Conservation (phyloP, 805 yeast species). For the Hanseniaspora valbyensis region DNA sequence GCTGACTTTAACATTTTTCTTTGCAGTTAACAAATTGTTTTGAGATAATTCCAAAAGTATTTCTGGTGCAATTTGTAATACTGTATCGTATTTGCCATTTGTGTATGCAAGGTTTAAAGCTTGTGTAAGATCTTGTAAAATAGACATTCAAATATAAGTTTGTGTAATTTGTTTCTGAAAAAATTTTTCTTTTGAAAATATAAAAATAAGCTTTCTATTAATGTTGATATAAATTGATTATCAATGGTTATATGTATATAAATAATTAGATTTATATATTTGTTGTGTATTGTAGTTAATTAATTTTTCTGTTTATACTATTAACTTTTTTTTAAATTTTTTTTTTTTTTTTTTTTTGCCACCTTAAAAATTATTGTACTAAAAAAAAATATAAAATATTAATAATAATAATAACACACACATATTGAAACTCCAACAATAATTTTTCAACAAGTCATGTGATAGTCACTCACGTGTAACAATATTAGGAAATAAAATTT, state of each 20-base stretch:
- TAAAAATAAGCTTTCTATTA: too few species aligned
- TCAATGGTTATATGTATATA: background rate
- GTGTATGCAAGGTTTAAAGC: conserved; percentile 58
- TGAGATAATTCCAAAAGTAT: conserved; percentile 72
- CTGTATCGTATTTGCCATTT: conserved; percentile 46
- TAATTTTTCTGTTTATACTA: background rate
- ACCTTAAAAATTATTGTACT: background rate
- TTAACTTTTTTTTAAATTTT: background rate
- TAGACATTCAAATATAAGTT: conserved; percentile 26
- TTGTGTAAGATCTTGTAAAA: conserved; percentile 58
- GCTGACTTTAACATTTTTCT: conserved; percentile 29
- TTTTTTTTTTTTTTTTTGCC: conserved; percentile 1
- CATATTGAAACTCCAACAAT: too few species aligned
- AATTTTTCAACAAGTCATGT: too few species aligned
- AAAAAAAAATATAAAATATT: background rate
- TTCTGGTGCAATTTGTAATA: conserved; percentile 52
- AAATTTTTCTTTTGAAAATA: too few species aligned
- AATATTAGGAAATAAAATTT: too few species aligned
- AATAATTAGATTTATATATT: too few species aligned
- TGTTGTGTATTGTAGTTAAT: too few species aligned
- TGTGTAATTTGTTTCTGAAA: too few species aligned
- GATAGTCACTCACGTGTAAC: too few species aligned
- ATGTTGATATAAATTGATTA: background rate
- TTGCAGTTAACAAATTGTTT: conserved; percentile 66
- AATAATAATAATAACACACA: background rate